A percentile compares a stretch with the other conserved stretches of the same genome.
Conservation (phyloP, 495 filamentous ascomycete species). For the Penicillium malachiteum region DNA sequence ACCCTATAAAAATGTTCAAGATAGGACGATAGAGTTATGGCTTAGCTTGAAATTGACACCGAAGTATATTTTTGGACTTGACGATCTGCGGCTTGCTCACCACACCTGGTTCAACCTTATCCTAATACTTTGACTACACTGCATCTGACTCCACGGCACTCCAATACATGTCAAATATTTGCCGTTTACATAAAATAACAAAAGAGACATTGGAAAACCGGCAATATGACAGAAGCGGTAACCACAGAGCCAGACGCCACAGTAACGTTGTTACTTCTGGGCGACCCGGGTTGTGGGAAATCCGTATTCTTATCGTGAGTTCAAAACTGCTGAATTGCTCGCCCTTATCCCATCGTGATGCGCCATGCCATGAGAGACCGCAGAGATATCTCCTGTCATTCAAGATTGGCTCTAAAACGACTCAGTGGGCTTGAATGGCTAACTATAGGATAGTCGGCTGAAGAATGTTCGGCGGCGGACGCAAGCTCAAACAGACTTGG, state of each 20-base stretch:
- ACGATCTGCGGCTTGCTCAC: too few relatives aligned
- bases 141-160: too few relatives aligned
- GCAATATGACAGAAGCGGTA: slow-evolving; percentile 13
- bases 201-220: background rate
- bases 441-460: slow-evolving; percentile 20
- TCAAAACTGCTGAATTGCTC: background rate
- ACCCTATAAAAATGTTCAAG: too few relatives aligned
- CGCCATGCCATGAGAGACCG: too few relatives aligned
- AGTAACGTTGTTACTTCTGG: slow-evolving; percentile 73
- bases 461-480: slow-evolving; percentile 23
- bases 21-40: too few relatives aligned
- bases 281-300: slow-evolving; percentile 80
- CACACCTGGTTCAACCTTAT: too few relatives aligned
- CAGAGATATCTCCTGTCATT: background rate
- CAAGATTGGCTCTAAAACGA: background rate
- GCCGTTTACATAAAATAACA: background rate
- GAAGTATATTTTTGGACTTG: too few relatives aligned
- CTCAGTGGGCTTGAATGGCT: background rate
- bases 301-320: slow-evolving; percentile 87
- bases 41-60: too few relatives aligned
- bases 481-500: slow-evolving; percentile 3
- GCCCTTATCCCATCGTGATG: too few relatives aligned
- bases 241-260: slow-evolving; percentile 28
- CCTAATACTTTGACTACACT: too few relatives aligned
- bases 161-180: too few relatives aligned